Conservation (phyloP, 1,139 yeast genomes). For the Diutina mesorugosa region DNA sequence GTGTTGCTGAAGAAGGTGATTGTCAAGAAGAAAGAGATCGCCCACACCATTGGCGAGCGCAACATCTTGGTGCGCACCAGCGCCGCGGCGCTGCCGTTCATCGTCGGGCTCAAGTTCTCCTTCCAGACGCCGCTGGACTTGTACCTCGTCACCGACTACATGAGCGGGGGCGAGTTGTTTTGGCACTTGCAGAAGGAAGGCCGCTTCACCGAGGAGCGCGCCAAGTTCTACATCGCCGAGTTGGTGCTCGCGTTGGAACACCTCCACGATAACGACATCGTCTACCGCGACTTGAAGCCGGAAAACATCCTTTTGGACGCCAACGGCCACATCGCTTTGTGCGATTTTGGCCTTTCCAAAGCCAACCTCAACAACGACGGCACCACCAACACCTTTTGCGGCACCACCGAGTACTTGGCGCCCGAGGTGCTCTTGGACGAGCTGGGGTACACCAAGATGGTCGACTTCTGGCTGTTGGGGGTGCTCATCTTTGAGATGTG, state of each 20-base stretch:
- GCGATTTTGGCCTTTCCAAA: slow-evolving; percentile 94
- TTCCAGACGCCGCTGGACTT: slow-evolving; percentile 91
- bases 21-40: slow-evolving; percentile 92
- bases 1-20: slow-evolving; percentile 87
- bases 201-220: slow-evolving; percentile 81
- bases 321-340: slow-evolving; percentile 89
- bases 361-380: slow-evolving; percentile 82
- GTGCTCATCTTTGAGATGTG: slow-evolving; percentile 80
- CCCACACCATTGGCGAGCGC: slow-evolving; percentile 95
- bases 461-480: slow-evolving; percentile 78
- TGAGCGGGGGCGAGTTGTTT: slow-evolving; percentile 96
- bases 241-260: slow-evolving; percentile 84
- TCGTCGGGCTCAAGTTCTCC: slow-evolving; percentile 88
- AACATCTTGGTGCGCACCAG: slow-evolving; percentile 80
- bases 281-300: slow-evolving; percentile 90
- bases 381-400: slow-evolving; percentile 94
- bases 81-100: slow-evolving; percentile 75
- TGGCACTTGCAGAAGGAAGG: slow-evolving; percentile 98
- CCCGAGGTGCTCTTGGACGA: slow-evolving; percentile 77
- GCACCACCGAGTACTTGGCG: slow-evolving; percentile 86
- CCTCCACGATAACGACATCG: slow-evolving; percentile 84
- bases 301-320: slow-evolving; percentile 90
- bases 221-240: slow-evolving; percentile 93
- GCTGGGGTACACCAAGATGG: slow-evolving; percentile 76
- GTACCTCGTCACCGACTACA: slow-evolving; percentile 88